phyloP scores from a whole-genome alignment of 148 eudicot species.

The Dysphania ambrosioides region DNA sequence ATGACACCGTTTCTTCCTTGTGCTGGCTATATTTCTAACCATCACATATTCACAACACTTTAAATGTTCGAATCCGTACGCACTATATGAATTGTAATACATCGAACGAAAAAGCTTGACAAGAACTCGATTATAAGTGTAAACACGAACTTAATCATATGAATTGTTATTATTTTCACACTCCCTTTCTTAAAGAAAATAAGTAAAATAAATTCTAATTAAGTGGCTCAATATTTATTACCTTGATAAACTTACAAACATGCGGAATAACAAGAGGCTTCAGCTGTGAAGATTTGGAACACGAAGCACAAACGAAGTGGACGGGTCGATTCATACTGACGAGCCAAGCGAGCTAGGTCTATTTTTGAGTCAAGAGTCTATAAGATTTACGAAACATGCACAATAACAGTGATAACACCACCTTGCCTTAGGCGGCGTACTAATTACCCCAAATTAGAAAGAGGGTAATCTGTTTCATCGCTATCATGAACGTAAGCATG shows the following conservation, averaged over 20 bases:
- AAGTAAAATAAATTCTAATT: too few species aligned
- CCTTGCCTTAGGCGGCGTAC: neutral
- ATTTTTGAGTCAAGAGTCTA: too few species aligned
- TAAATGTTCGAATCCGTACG: neutral
- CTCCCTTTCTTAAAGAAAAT: too few species aligned
- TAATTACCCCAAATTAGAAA: neutral
- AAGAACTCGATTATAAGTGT: too few species aligned
- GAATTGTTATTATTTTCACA: too few species aligned
- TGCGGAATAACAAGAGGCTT: conserved; percentile 2
- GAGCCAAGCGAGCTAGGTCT: neutral
- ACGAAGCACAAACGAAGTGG: neutral
- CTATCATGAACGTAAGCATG: too few species aligned
- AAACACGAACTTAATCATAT: too few species aligned
- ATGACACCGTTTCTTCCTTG: conserved; percentile 11
- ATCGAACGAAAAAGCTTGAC: neutral
- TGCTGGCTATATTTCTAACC: conserved; percentile 32
- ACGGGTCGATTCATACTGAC: conserved; percentile 11
- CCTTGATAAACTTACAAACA: conserved; percentile 10
- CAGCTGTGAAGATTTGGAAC: conserved; percentile 8
- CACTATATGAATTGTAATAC: neutral
- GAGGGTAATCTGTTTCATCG: neutral
- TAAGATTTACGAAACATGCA: neutral
- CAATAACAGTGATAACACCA: neutral
- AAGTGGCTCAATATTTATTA: neutral
- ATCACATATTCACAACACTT: neutral